Base-by-base conservation (phyloP, 352 stramenopile genomes). In the Aphanomyces invadans region DNA sequence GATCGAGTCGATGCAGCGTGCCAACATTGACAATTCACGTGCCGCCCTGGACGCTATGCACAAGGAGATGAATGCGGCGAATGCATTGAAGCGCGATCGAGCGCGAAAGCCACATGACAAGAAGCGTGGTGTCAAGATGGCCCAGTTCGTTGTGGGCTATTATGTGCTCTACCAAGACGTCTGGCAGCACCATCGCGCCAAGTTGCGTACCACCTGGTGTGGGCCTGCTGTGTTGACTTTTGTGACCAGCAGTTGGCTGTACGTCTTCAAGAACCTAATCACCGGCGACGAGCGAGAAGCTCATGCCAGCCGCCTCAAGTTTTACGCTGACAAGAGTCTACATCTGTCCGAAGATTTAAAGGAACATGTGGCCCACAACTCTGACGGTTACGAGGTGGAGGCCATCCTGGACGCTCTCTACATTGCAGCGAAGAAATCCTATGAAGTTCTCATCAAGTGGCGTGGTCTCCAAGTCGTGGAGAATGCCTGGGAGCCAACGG, bases 121-220 rank as follows among this genome's bases (percentile, higher is more conserved):
- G 25, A 54, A 54, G 25, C 46, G 46, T 11, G 46, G 46, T 11
- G 19, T 54, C 5, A 5, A 54, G 19, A 23, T 29, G 25, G 46
- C 46, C n/a, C 46, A 54, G n/a, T 54, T 54, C 25, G 46, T 54
- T 54, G 46, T 54, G 7, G 46, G 46, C 7, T 7, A 54, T 29
- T 54, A 54, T n/a, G 46, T 54, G 25, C 46, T 54, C 46, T 54
- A 54, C n/a, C 46, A 29, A 29, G 46, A 54, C 46, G 46, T 54
- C 5, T 54, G 46, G 46, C n/a, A 23, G n/a, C 46, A 54, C 46
- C 25, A 23, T 54, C 19, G 46, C n/a, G 46, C n/a, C 46, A 54
- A 42, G 36, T 42, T 42, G 36, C 36, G 36, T 7, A 42, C 36
- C 36, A 42, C 36, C 7, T 42, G 36, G 36, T 42, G 36, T 42